Base-by-base conservation (phyloP, 306 rosid species). In the Medicago arabica region DNA sequence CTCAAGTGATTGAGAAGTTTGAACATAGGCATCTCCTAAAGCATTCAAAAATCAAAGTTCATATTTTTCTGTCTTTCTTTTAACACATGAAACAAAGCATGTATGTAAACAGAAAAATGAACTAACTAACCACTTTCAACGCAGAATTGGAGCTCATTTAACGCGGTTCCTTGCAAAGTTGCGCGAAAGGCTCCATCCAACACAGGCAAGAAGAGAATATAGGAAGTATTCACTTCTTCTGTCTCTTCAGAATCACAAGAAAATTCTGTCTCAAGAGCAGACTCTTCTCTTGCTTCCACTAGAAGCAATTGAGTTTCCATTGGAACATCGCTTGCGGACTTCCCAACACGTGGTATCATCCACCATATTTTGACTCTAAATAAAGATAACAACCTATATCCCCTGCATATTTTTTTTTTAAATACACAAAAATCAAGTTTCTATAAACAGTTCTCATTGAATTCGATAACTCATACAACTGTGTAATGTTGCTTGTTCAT, bases 341-440 rank as follows among this genome's bases (percentile, higher is more conserved):
- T 74, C 34, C 96, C 92, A 2, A 87, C 21, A 34, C 87, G 67
- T 5, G 91, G 97, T 34, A 85, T 90, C 97, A 92, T 88, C 96
- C 97, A 88, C 92, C 96, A 88, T 7, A 87, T 63, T 73, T 90
- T 90, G 16, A 68, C n/a, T 88, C 92, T 92, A 46, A 87, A 92
- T 16, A 88, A 85, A 65, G 83, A 83, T 39, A 89, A 49, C 55
- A 86, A 77, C 82, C 71, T 90, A 66, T 80, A 78, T 71, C 85
- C 88, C 85, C 96, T 89, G 87, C 47, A 84, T 21, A 21, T 1
- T 23, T 69, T 76, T 16, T 13, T 47, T 44, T 9, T 4, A 62
- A 62, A 31, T 14, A 15, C 0, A 34, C 8, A 59, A 19, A n/a
- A 0, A 6, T 19, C 5, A 25, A 36, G 51, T 60, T 69, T 15